Evolutionary conservation across 2,329 filamentous ascomycete genomes (phyloP).

Genomic region (Nigrograna mackinnonii): DNA sequence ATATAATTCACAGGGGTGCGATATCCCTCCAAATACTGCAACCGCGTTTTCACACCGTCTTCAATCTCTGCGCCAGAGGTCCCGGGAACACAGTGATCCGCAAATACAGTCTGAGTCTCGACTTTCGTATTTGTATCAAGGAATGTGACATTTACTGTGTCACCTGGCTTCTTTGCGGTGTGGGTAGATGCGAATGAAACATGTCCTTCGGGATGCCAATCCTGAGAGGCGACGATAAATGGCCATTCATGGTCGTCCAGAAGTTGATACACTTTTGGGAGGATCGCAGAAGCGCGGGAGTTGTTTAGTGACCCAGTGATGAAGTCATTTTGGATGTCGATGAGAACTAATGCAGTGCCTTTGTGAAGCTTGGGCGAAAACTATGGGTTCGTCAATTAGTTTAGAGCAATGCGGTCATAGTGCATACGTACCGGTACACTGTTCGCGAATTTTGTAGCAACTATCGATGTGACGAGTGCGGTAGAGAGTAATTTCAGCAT

Average conservation of each 20-base stretch:
- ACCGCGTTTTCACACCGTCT: constrained; percentile 17
- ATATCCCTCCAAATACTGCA: constrained; percentile 22
- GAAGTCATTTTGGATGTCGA: constrained; percentile 31
- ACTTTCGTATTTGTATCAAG: constrained; percentile 19
- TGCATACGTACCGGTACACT: too few relatives aligned
- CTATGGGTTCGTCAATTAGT: constrained; percentile 5
- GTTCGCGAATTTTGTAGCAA: too few relatives aligned
- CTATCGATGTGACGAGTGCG: too few relatives aligned
- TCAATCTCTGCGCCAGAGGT: constrained; percentile 23
- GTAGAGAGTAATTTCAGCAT: too few relatives aligned
- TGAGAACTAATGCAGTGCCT: constrained; percentile 21
- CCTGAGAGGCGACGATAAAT: constrained; percentile 25
- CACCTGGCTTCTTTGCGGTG: constrained; percentile 9
- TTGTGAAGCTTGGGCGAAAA: constrained; percentile 21
- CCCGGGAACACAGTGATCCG: constrained; percentile 22
- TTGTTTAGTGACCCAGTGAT: constrained; percentile 23
- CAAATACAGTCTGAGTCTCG: constrained; percentile 18
- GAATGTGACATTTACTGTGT: constrained; percentile 19
- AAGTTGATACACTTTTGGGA: constrained; percentile 23
- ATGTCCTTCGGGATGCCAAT: constrained; percentile 23
- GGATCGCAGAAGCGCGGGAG: constrained; percentile 17
- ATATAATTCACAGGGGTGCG: constrained; percentile 23
- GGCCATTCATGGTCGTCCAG: constrained; percentile 27
- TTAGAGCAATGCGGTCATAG: too few relatives aligned
- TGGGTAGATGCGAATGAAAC: constrained; percentile 24